Conservation (phyloP, 169 alveolate species). For the Plasmodium gallinaceum region DNA sequence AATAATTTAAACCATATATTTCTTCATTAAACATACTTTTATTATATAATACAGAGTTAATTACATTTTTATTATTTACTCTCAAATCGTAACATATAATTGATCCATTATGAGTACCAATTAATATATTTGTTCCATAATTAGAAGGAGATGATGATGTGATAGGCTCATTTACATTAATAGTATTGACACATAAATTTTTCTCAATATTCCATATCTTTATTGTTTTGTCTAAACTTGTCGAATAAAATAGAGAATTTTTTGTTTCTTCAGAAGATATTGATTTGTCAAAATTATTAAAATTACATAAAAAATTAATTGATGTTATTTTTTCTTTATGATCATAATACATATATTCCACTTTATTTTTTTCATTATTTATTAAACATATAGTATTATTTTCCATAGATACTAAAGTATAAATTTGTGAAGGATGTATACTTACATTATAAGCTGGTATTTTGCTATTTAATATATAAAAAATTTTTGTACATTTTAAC, state of each 20-base stretch:
- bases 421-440: slow-evolving; percentile 14
- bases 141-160: slow-evolving; percentile 8
- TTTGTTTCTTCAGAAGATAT: not conserved
- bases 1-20: slow-evolving; percentile 18
- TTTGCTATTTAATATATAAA: slow-evolving; percentile 14
- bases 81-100: slow-evolving; percentile 23
- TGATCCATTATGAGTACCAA: slow-evolving; percentile 24
- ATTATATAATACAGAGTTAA: slow-evolving; percentile 9
- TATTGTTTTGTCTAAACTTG: slow-evolving; percentile 33
- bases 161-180: not conserved
- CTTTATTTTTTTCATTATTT: not conserved
- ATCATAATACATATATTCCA: slow-evolving; percentile 9
- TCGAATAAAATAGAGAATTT: slow-evolving; percentile 8
- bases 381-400: slow-evolving; percentile 5
- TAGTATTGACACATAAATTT: too few relatives aligned
- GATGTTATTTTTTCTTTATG: slow-evolving; percentile 38
- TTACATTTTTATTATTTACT: slow-evolving; percentile 1
- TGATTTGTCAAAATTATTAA: not conserved
- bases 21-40: not conserved
- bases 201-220: slow-evolving; percentile 7
- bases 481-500: slow-evolving; percentile 18
- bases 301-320: slow-evolving; percentile 23
- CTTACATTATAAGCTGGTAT: slow-evolving; percentile 27
- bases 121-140: not conserved
- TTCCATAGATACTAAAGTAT: slow-evolving; percentile 7